Base-by-base conservation (phyloP, 805 yeast species). In the Lachancea waltii region DNA sequence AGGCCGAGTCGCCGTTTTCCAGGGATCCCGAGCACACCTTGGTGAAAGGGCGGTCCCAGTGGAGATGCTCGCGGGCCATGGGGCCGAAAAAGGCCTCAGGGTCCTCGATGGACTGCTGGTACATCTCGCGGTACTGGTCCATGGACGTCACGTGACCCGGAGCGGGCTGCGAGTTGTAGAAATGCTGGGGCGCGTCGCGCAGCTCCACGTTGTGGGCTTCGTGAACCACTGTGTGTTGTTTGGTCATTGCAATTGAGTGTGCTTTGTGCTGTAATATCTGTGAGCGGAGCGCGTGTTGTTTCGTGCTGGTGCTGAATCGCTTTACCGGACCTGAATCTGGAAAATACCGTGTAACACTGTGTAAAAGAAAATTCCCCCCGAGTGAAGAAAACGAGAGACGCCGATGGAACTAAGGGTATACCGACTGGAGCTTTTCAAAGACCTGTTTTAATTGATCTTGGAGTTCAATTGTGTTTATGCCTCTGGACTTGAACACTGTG, bases 41-140 rank as follows among this genome's bases (percentile, higher is more conserved):
- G 27, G 58, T 54, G 43, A 83, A 86, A 26, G 79, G 85, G 43
- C 68, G 75, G 59, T 83, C 87, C 95, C 95, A 86, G 48, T 71
- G 60, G 48, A 86, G 72, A 42, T 77, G 73, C 51, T 80, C 76
- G 46, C 69, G 74, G 42, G 95, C 97, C 67, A 74, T 69, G 38
- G 78, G 73, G 31, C 90, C 92, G 59, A 85, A 90, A 63, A 90
- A 90, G 20, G 65, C 71, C 41, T 77, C 84, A 33, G 98, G 97
- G 53, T 85, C 77, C 39, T 75, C 69, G 49, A 90, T 79, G 24
- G 95, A 84, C 69, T 85, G 72, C 42, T 75, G 62, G 69, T 90
- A 87, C 71, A 87, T 60, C 45, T 71, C 62, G 38, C 74, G 62
- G 71, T 89, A 90, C 48, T 86, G 81, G 10, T 75, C 84, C 48